phyloP scores from a whole-genome alignment of 176 grass and related monocot genomes.

The Tillandsia fasciculata region DNA sequence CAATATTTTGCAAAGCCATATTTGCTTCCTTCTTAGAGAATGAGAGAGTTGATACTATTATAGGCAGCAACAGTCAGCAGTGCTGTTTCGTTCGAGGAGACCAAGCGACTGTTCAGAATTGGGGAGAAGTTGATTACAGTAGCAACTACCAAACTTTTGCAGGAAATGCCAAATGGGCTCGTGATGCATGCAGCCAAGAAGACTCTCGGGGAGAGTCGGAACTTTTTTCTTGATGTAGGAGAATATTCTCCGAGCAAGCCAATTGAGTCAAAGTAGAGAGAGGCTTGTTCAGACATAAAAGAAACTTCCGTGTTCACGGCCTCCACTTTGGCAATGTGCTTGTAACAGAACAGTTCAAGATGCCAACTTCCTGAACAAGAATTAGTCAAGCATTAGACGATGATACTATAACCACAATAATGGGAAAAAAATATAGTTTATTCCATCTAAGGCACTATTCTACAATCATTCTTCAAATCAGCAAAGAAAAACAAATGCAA shows the following conservation, averaged over 20 bases:
- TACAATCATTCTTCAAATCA: no score
- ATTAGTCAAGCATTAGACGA: background rate
- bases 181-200: constrained; percentile 16
- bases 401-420: no score
- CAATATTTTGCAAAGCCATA: constrained; percentile 29
- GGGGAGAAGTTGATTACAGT: background rate
- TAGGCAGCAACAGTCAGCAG: background rate
- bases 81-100: background rate
- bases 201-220: background rate
- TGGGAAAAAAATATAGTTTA: background rate
- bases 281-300: constrained; percentile 31
- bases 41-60: constrained; percentile 7
- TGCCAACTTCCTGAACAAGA: background rate
- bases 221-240: constrained; percentile 14
- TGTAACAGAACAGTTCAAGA: background rate
- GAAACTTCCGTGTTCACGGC: constrained; percentile 15
- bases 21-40: background rate
- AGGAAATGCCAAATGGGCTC: background rate
- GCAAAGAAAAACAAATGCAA: no score
- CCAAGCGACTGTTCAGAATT: background rate
- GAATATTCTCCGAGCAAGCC: constrained; percentile 28
- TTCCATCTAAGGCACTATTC: background rate
- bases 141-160: constrained; percentile 2
- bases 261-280: constrained; percentile 18
- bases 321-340: constrained; percentile 8